Percentiles rank a stretch among this genome's conserved stretches.
Conservation (phyloP, 495 filamentous ascomycete species). For the Podospora pseudocomata region DNA sequence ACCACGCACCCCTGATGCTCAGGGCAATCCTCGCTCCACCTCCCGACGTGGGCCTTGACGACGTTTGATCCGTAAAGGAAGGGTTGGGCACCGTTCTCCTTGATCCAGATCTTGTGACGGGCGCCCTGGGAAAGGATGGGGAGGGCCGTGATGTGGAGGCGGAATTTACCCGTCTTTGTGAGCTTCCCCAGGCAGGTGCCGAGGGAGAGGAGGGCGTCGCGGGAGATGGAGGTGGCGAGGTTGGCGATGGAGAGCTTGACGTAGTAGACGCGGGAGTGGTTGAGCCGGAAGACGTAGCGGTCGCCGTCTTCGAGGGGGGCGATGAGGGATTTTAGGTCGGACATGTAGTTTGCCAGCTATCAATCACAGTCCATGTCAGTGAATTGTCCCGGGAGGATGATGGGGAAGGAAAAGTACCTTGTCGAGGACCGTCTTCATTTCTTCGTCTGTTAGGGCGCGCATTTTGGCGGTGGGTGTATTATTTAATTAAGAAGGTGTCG, state of each 20-base stretch:
- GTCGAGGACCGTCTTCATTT: constrained; percentile 68
- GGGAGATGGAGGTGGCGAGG: constrained; percentile 76
- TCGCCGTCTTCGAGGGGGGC: constrained; percentile 65
- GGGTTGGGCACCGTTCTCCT: constrained; percentile 91
- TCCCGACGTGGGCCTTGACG: constrained; percentile 85
- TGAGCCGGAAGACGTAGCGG: constrained; percentile 82
- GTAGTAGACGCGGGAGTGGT: constrained; percentile 70
- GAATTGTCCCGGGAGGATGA: background rate
- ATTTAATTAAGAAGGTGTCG: background rate
- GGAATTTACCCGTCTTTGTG: constrained; percentile 89
- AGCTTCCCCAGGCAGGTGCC: constrained; percentile 84
- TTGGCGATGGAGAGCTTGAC: constrained; percentile 83
- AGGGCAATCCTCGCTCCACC: constrained; percentile 83
- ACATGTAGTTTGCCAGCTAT: constrained; percentile 33
- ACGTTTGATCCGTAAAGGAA: constrained; percentile 72
- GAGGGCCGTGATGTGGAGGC: constrained; percentile 78
- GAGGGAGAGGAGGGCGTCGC: constrained; percentile 74
- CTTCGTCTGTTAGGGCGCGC: constrained; percentile 70
- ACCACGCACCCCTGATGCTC: constrained; percentile 74
- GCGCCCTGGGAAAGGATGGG: constrained; percentile 84
- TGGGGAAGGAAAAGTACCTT: constrained; percentile 42
- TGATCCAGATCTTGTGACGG: constrained; percentile 92
- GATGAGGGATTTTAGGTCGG: constrained; percentile 69
- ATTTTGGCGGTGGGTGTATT: constrained; percentile 40
- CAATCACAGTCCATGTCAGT: background rate